Conservation (phyloP, 2,329 filamentous ascomycete genomes). For the Coniochaeta pulveracea region DNA sequence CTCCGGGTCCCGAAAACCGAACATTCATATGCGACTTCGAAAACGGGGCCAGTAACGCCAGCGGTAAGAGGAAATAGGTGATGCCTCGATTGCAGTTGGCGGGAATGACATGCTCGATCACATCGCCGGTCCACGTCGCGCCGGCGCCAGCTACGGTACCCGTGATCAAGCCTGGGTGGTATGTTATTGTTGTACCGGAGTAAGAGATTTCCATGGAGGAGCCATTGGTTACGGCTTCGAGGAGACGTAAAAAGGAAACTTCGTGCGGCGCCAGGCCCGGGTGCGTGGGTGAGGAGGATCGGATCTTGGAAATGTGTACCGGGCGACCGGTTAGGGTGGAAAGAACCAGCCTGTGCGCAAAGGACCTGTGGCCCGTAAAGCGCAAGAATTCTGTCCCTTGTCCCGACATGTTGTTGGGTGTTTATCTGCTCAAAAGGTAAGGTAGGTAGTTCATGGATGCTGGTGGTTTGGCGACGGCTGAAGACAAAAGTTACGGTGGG, state of each 20-base stretch:
- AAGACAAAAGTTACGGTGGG: too few species aligned
- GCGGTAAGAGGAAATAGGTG: constrained; percentile 82
- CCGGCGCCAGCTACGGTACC: constrained; percentile 70
- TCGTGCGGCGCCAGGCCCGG: constrained; percentile 88
- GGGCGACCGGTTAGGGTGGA: constrained; percentile 84
- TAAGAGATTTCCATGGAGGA: constrained; percentile 91
- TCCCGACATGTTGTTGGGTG: constrained; percentile 25
- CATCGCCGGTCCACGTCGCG: constrained; percentile 52
- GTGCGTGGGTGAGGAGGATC: constrained; percentile 71
- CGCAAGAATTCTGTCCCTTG: constrained; percentile 47
- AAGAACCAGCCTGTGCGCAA: constrained; percentile 76
- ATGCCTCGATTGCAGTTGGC: constrained; percentile 68
- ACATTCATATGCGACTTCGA: constrained; percentile 87
- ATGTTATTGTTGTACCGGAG: constrained; percentile 86
- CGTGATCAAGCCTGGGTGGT: constrained; percentile 84
- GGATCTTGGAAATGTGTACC: constrained; percentile 88
- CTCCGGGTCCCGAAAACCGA: constrained; percentile 77
- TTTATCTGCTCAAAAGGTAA: too few species aligned
- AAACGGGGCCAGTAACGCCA: constrained; percentile 87
- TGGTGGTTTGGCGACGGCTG: too few species aligned
- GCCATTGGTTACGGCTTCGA: constrained; percentile 93
- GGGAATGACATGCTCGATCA: constrained; percentile 73
- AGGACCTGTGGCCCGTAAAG: constrained; percentile 75
- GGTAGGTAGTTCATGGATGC: too few species aligned
- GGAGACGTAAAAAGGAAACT: constrained; percentile 87